Base-by-base conservation (phyloP, 2,329 filamentous ascomycete species). In the Verticillium klebahnii region DNA sequence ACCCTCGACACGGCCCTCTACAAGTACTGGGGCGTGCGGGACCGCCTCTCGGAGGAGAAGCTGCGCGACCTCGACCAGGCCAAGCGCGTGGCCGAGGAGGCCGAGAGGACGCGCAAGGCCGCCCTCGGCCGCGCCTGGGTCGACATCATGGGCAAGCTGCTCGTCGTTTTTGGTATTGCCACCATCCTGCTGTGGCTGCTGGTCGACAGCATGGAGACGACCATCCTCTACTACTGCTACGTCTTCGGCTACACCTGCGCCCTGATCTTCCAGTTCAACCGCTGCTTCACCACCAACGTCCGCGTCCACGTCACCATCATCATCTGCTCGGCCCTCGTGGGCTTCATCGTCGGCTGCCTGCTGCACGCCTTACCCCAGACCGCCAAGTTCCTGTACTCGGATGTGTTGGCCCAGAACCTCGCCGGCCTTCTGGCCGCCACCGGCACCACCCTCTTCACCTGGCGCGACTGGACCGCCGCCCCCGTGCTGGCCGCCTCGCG, bases 181-280 rank as follows among this genome's bases (percentile, higher is more conserved):
- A 73, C 69, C 17, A 68, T 72, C n/a, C 66, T 70, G 25, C 61
- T 76, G 4, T 77, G 75, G 75, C 57, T 72, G 1, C 68, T 76
- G n/a, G 73, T 75, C 2, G 67, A 71, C 9, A 68, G 69, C 57
- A 23, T 58, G 1, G 57, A 70, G n/a, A 72, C 72, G 11, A 69
- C 72, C n/a, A 66, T 70, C 36, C 63, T 75, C 5, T 77, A 75
- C 61, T 74, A 71, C 57, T 65, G 68, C 25, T 77, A 77, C 62
- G 64, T 70, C 39, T 63, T 73, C 17, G 74, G 73, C 0, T 77
- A 77, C 65, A 71, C 72, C 1, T 68, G 70, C 12, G 73, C 76
- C 58, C 70, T 77, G 57, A 36, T 76, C 23, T 75, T 77, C 64
- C 74, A 77, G 69, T 75, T 76, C 69, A 77, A 77, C 64, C 71